phyloP scores from a whole-genome alignment of 345 rosid genomes.

The Eucalyptus viminalis region DNA sequence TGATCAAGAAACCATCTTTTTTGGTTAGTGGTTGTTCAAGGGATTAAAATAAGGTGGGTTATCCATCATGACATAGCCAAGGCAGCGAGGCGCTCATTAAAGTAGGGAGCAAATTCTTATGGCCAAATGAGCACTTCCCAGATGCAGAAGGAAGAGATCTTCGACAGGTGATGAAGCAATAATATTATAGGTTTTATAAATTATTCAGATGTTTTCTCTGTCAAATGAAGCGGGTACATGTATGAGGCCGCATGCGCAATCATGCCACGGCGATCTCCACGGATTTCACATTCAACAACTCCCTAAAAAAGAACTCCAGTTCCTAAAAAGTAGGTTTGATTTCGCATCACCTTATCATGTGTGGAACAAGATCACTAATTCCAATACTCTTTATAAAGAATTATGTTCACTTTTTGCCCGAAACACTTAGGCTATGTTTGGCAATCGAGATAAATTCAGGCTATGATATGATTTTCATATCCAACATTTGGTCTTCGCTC shows the following conservation, averaged over 20 bases:
- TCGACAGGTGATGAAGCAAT: background rate
- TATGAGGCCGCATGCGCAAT: background rate
- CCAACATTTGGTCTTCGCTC: rapidly evolving
- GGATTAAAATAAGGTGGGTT: background rate
- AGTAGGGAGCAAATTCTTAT: background rate
- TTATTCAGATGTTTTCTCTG: background rate
- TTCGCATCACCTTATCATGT: background rate
- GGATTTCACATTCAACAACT: background rate
- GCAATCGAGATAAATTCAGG: rapidly evolving
- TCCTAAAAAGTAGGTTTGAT: background rate
- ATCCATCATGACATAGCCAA: background rate
- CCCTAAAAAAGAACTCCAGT: background rate
- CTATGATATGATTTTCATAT: no score
- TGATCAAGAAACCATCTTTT: background rate
- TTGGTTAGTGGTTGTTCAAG: background rate
- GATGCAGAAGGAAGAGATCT: background rate
- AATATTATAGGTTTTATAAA: background rate
- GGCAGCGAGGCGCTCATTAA: background rate
- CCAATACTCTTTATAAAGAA: background rate
- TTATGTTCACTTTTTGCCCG: rapidly evolving
- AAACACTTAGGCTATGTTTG: background rate
- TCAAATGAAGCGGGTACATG: background rate
- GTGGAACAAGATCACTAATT: background rate
- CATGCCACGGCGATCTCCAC: background rate
- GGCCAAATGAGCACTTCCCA: background rate